A percentile compares a stretch with the other conserved stretches of the same genome.
Evolutionary conservation across 2,329 filamentous ascomycete species (phyloP).

Genomic region (Coniochaeta sp.): DNA sequence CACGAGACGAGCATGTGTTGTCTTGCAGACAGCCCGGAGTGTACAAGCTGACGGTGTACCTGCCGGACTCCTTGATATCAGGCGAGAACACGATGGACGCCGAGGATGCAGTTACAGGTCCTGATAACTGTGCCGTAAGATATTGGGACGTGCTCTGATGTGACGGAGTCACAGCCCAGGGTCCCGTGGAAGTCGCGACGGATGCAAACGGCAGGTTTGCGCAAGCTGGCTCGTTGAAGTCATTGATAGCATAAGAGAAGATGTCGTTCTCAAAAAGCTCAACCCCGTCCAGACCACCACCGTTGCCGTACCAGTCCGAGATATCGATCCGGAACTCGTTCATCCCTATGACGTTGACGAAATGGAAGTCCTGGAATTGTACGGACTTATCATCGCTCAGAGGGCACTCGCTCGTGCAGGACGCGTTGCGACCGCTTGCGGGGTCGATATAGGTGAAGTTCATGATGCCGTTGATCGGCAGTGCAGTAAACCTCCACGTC

Average conservation of each 20-base stretch:
- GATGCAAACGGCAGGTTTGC: slow-evolving; percentile 58
- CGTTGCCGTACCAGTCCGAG: slow-evolving; percentile 76
- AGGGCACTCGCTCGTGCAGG: slow-evolving; percentile 80
- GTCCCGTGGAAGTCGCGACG: slow-evolving; percentile 59
- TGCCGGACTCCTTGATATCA: slow-evolving; percentile 79
- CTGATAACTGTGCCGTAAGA: slow-evolving; percentile 58
- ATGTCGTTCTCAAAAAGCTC: slow-evolving; percentile 83
- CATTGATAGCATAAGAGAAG: slow-evolving; percentile 73
- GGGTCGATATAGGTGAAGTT: slow-evolving; percentile 89
- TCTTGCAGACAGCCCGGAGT: slow-evolving; percentile 87
- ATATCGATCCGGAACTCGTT: slow-evolving; percentile 78
- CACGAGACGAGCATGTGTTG: slow-evolving; percentile 65
- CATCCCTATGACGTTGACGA: slow-evolving; percentile 86
- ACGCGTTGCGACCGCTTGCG: slow-evolving; percentile 54
- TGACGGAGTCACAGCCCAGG: slow-evolving; percentile 65
- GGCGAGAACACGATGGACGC: slow-evolving; percentile 73
- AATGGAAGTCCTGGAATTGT: slow-evolving; percentile 80
- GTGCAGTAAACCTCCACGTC: slow-evolving; percentile 77
- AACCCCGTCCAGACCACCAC: slow-evolving; percentile 78
- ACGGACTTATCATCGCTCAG: slow-evolving; percentile 61
- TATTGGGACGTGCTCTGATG: slow-evolving; percentile 67
- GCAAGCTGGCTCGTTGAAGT: slow-evolving; percentile 85
- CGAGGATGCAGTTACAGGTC: slow-evolving; percentile 46
- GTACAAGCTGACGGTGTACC: slow-evolving; percentile 86
- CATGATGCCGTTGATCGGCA: slow-evolving; percentile 88